phyloP scores from a whole-genome alignment of 2,329 filamentous ascomycete genomes.

The Phyllosticta citribraziliensis region DNA sequence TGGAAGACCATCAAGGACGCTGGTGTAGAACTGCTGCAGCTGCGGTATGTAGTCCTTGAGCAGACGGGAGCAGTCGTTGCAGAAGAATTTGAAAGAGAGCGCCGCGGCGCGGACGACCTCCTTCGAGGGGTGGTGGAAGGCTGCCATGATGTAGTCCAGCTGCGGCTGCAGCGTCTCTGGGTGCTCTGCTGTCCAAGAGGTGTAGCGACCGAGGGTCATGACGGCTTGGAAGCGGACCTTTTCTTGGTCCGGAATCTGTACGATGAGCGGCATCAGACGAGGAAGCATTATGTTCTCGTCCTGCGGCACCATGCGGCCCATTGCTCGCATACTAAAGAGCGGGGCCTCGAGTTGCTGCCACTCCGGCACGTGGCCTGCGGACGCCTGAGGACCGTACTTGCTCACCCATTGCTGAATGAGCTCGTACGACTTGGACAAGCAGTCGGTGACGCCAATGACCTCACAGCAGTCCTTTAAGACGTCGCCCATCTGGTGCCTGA shows the following conservation, averaged over 20 bases:
- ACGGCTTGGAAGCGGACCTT: constrained; percentile 98
- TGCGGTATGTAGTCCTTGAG: constrained; percentile 75
- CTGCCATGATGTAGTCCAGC: constrained; percentile 89
- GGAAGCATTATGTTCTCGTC: constrained; percentile 82
- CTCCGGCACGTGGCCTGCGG: constrained; percentile 66
- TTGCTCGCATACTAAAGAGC: constrained; percentile 86
- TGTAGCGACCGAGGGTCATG: constrained; percentile 94
- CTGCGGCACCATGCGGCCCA: constrained; percentile 90
- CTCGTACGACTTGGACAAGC: constrained; percentile 77
- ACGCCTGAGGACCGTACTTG: constrained; percentile 67
- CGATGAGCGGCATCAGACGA: constrained; percentile 84
- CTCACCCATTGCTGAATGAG: constrained; percentile 83
- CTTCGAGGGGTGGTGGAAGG: constrained; percentile 78
- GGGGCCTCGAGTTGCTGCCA: constrained; percentile 97
- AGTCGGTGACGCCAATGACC: constrained; percentile 88
- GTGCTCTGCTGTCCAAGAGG: constrained; percentile 93
- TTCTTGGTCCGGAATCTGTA: constrained; percentile 89
- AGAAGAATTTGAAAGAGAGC: constrained; percentile 93
- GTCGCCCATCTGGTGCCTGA: constrained; percentile 94
- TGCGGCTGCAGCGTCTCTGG: constrained; percentile 86
- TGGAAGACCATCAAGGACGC: constrained; percentile 77
- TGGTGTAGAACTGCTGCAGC: constrained; percentile 85
- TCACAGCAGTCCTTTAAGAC: constrained; percentile 95
- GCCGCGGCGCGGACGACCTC: constrained; percentile 89
- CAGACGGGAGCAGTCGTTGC: constrained; percentile 83